Percentiles rank a stretch among this genome's conserved stretches.
Conservation (phyloP, 371 early-diverging fungal genomes). For the Saksenaea oblongispora region DNA sequence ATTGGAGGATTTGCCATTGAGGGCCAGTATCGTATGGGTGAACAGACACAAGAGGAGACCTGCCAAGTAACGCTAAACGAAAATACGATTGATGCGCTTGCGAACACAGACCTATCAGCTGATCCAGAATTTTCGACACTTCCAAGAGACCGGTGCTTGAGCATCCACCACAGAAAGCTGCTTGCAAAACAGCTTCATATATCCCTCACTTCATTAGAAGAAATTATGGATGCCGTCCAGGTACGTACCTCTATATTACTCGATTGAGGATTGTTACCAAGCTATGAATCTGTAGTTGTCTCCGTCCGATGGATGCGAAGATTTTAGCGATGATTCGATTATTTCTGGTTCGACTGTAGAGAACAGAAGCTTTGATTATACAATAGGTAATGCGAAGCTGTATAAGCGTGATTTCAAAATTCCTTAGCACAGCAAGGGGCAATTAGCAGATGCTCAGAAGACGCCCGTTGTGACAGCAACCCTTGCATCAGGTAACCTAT, state of each 20-base stretch:
- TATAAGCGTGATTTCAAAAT: not conserved
- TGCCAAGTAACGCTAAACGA: constrained; percentile 15
- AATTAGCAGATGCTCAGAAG: not conserved
- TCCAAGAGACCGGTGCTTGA: constrained; percentile 15
- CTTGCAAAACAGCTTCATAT: constrained; percentile 22
- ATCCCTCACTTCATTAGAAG: not conserved
- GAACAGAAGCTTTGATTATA: not conserved
- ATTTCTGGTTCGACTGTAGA: not conserved
- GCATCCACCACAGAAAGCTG: constrained; percentile 14
- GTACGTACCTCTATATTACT: constrained; percentile 6
- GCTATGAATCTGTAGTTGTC: not conserved
- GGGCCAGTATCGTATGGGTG: not conserved
- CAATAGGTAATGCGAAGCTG: not conserved
- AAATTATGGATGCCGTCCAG: constrained; percentile 16
- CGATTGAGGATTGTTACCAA: not conserved
- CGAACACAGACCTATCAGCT: constrained; percentile 13
- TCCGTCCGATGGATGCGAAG: not conserved
- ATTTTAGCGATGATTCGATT: not conserved
- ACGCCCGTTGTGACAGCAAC: not conserved
- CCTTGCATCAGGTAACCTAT: not conserved
- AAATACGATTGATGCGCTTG: constrained; percentile 24
- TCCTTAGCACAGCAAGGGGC: not conserved
- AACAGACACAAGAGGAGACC: not conserved
- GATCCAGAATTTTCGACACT: constrained; percentile 7
- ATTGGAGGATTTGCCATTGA: not conserved